phyloP scores from a whole-genome alignment of 495 filamentous ascomycete genomes.

The Hyaloscypha bicolor region DNA sequence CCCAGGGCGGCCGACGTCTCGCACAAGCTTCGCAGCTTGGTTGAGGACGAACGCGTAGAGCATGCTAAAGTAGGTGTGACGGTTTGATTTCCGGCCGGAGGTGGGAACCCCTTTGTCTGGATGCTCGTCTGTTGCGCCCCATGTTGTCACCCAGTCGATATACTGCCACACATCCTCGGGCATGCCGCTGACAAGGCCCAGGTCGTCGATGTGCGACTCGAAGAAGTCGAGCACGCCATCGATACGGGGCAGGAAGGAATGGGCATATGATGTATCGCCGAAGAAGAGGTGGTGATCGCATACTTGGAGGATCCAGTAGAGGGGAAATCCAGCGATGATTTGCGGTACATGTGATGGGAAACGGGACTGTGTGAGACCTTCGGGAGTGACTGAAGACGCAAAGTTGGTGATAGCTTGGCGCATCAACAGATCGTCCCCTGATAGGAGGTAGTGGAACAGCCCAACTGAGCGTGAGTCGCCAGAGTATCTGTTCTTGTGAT shows the following conservation, averaged over 20 bases:
- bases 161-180: slow-evolving; percentile 37
- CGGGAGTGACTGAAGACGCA: slow-evolving; percentile 35
- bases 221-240: slow-evolving; percentile 46
- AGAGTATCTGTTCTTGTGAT: slow-evolving; percentile 15
- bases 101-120: slow-evolving; percentile 43
- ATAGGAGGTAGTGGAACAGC: slow-evolving; percentile 43
- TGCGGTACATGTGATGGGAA: slow-evolving; percentile 41
- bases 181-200: slow-evolving; percentile 37
- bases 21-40: slow-evolving; percentile 34
- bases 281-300: slow-evolving; percentile 43
- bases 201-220: slow-evolving; percentile 33
- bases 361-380: slow-evolving; percentile 41
- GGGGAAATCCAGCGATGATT: slow-evolving; percentile 40
- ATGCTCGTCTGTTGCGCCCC: slow-evolving; percentile 40
- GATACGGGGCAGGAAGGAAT: slow-evolving; percentile 38
- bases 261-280: slow-evolving; percentile 36
- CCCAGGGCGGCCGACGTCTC: slow-evolving; percentile 36
- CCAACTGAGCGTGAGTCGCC: slow-evolving; percentile 37
- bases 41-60: slow-evolving; percentile 41
- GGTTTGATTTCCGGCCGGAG: slow-evolving; percentile 12
- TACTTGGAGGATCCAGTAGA: slow-evolving; percentile 43
- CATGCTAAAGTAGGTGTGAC: slow-evolving; percentile 39
- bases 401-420: slow-evolving; percentile 43
- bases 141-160: slow-evolving; percentile 45
- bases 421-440: slow-evolving; percentile 42